Evolutionary conservation across 805 yeast species (phyloP), one percentile per base, ranked within the genome.

Genomic region (Torulaspora microellipsoides): DNA sequence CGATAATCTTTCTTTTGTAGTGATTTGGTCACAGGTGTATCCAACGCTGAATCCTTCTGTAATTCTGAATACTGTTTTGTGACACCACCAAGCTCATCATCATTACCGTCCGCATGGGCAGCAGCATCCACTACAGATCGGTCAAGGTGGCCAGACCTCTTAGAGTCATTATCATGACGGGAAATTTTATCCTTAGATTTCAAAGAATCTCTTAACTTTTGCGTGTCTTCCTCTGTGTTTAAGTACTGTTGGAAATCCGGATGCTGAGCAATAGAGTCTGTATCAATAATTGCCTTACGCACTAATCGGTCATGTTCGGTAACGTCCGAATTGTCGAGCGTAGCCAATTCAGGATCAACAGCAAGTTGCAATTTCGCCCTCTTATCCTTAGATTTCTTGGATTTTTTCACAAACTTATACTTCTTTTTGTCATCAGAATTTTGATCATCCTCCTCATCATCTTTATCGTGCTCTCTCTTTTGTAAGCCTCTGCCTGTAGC

Each of bases 221-320:
- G 51, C 7, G 53, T 36, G 15, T 58, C 60, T 27, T 52, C 62
- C 15, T 59, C 67, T 3, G 66, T 58, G 34, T 58, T 62, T 34
- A 61, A 42, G 40, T 59, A 59, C 46, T 62, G 66, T 45, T 65
- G 68, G 43, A 67, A 67, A 45, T 61, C 66, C 5, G 66, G 67
- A 40, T 68, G 70, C 45, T 66, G 72, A 2, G 83, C 81, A 45
- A 82, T 68, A 33, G 81, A 78, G 40, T 82, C 71, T 0, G 87
- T 85, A 53, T 82, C 85, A 49, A 80, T 68, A 36, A 83, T 79
- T 1, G 85, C 86, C 36, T 82, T 86, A 46, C 81, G 79, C 9
- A 81, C 88, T 43, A 83, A 66, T 51, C 75, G 82, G 44, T 78
- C 84, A 52, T 80, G 84, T 33, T 78, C 81, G 3, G 71, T 53